phyloP scores from a whole-genome alignment of 163 green algal species.

The Scenedesmus sp. region DNA sequence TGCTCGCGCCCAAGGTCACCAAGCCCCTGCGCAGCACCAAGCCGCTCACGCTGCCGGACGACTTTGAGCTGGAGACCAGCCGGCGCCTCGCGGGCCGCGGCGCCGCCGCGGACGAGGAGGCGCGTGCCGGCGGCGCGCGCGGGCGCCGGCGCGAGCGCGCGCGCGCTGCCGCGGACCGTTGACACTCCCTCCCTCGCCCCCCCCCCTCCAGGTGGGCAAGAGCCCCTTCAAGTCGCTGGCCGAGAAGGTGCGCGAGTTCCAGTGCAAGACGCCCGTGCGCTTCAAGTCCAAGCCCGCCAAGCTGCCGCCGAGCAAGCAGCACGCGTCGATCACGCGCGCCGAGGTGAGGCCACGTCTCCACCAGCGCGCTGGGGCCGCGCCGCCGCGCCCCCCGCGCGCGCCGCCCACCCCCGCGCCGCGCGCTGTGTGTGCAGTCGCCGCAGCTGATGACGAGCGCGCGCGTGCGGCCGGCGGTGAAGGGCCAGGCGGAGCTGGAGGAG shows the following conservation, averaged over 20 bases:
- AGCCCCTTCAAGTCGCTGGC: conserved; percentile 56
- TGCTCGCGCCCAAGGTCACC: conserved; percentile 41
- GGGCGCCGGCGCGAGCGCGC: too few species aligned
- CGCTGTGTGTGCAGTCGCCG: conserved; percentile 61
- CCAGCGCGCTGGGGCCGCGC: background rate
- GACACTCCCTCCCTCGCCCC: background rate
- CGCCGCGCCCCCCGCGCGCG: too few species aligned
- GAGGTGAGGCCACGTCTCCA: conserved; percentile 25
- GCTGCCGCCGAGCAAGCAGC: conserved; percentile 13
- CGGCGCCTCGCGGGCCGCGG: too few species aligned
- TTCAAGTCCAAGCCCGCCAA: conserved; percentile 54
- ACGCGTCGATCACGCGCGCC: conserved; percentile 18
- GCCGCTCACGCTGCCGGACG: conserved; percentile 64
- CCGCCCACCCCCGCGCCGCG: too few species aligned
- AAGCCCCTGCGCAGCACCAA: conserved; percentile 53
- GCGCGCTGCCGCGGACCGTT: background rate
- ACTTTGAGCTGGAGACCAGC: conserved; percentile 61
- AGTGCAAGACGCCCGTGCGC: conserved; percentile 59
- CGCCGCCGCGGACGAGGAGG: background rate
- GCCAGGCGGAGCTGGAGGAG: conserved; percentile 62
- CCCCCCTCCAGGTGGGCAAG: background rate
- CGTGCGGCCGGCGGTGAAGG: conserved; percentile 63
- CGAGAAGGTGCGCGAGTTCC: conserved; percentile 60
- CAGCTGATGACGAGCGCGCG: conserved; percentile 62
- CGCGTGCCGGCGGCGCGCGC: too few species aligned